Evolutionary conservation across 2,329 filamentous ascomycete species (phyloP), one percentile per base, ranked within the genome.

Genomic region (Blastomyces silverae): DNA sequence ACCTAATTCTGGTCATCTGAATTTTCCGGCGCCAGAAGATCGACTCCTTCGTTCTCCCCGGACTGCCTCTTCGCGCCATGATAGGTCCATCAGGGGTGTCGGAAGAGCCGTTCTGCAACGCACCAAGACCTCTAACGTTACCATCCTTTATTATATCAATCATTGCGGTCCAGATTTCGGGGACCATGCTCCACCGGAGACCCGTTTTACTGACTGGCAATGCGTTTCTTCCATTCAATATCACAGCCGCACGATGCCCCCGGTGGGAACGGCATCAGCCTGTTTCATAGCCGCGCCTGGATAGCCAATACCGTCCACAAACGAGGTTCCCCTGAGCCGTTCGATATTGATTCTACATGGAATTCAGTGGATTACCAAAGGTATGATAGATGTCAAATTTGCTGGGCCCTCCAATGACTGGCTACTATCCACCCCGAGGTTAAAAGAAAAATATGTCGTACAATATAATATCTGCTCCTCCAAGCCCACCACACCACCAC

Each of bases 1-100:
- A 55, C 56, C 50, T 17, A 28, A 5, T 55, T 53, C 34, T 55
- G 34, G 61, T 63, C 61, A 63, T 52, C 48, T 63, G 61, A 63
- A 55, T 55, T 25, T 52, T 20, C 50, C 28, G 48, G 22, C 46
- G n/a, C 20, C 50, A 37, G 37, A 63, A 52, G 50, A 63, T 63
- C 61, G 61, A 56, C 31, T 44, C 10, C 15, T 46, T 25, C 11
- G 25, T 25, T 20, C 31, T 28, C 34, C 34, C 48, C 25, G 22
- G 20, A 56, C n/a, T 20, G 28, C 42, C 17, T 34, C 25, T 61
- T 60, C 22, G 25, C 6, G 28, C 15, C 44, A 7, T 22, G 59
- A 61, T 61, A 50, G 59, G 59, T 8, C 17, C 22, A 39, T n/a
- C n/a, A 7, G 22, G n/a, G 13, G 17, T 15, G 25, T 25, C 59